Conservation (phyloP, 495 filamentous ascomycete genomes). For the Penicillium silybi region DNA sequence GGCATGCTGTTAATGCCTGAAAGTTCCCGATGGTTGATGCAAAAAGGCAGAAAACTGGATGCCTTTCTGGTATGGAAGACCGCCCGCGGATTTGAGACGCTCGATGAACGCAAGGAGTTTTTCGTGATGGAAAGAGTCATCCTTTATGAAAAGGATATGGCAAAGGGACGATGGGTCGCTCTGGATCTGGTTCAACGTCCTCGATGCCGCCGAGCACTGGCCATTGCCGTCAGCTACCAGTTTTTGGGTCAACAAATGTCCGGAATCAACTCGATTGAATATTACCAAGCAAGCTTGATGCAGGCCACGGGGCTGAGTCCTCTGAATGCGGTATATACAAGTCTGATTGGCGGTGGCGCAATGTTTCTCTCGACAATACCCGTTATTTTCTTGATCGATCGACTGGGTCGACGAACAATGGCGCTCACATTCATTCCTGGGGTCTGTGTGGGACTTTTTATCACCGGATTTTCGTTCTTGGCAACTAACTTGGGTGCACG, state of each 20-base stretch:
- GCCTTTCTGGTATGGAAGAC: neutral
- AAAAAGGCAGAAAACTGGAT: conserved; percentile 1
- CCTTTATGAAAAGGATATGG: neutral
- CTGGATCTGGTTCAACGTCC: neutral
- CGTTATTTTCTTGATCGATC: neutral
- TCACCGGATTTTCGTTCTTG: neutral
- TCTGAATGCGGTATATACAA: neutral
- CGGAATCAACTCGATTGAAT: conserved; percentile 1
- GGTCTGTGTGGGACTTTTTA: neutral
- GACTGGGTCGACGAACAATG: conserved; percentile 1
- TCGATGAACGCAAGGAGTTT: neutral
- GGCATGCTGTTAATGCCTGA: neutral
- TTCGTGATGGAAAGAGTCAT: conserved; percentile 1
- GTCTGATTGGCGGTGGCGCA: neutral
- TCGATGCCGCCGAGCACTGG: neutral
- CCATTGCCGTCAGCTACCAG: conserved; percentile 1
- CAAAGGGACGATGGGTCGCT: neutral
- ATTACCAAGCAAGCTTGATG: conserved; percentile 1
- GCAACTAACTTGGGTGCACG: neutral
- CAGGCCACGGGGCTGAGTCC: neutral
- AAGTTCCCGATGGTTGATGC: neutral
- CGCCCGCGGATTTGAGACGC: neutral
- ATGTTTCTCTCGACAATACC: neutral
- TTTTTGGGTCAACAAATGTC: neutral
- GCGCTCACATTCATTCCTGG: neutral